phyloP scores from a whole-genome alignment of 2,329 filamentous ascomycete species.

The Rasamsonia emersonii region DNA sequence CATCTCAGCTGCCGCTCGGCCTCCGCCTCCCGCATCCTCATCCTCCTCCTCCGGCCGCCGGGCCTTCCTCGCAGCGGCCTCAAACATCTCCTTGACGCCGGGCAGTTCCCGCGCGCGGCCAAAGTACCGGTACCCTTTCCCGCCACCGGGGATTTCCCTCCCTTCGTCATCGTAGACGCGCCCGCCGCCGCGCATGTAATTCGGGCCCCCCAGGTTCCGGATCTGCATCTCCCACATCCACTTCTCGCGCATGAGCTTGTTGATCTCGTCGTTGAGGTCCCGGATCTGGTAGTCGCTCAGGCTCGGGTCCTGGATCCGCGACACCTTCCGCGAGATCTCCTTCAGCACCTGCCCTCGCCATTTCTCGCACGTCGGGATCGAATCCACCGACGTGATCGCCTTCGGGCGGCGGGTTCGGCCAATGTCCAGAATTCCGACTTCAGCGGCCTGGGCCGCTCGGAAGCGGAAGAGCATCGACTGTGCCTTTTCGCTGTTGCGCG shows the following conservation, averaged over 20 bases:
- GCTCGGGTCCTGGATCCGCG: conserved; percentile 82
- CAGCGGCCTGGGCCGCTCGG: conserved; percentile 90
- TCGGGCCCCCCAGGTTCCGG: conserved; percentile 87
- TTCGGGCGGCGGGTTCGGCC: conserved; percentile 84
- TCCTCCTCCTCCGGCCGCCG: conserved; percentile 59
- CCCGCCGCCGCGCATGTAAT: conserved; percentile 75
- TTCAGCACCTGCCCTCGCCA: conserved; percentile 97
- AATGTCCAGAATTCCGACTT: conserved; percentile 91
- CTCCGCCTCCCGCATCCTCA: conserved; percentile 52
- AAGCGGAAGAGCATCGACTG: conserved; percentile 99
- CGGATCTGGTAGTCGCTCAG: conserved; percentile 96
- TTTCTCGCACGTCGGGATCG: conserved; percentile 84
- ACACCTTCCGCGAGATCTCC: conserved; percentile 93
- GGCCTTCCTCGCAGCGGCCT: conserved; percentile 57
- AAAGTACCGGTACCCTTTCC: conserved; percentile 91
- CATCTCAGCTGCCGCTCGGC: conserved; percentile 30
- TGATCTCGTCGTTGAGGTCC: conserved; percentile 98
- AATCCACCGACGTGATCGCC: conserved; percentile 75
- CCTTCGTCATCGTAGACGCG: conserved; percentile 67
- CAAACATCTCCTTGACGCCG: conserved; percentile 93
- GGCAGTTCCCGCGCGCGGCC: conserved; percentile 82
- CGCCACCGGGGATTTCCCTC: conserved; percentile 59
- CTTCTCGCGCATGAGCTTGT: conserved; percentile 98
- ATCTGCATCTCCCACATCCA: conserved; percentile 99
- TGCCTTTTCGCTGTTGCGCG: conserved; percentile 95